Conservation (phyloP, 2,329 filamentous ascomycete species). For the Diaporthe velutina region DNA sequence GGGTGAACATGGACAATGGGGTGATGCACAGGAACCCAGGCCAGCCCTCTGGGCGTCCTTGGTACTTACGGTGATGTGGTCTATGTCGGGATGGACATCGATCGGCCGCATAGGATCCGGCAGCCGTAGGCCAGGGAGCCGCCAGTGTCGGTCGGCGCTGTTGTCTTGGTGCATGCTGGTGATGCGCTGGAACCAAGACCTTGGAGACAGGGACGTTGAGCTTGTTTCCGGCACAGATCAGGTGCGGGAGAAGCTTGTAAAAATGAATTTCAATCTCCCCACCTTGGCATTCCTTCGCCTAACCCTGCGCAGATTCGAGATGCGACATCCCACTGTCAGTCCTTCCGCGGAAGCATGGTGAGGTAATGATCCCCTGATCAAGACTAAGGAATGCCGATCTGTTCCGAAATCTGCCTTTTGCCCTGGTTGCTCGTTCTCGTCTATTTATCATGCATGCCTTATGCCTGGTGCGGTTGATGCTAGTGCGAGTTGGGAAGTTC, state of each 20-base stretch:
- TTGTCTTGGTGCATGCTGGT: neutral
- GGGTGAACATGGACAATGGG: too few species aligned
- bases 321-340: neutral
- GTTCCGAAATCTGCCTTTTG: neutral
- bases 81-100: slow-evolving; percentile 23
- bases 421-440: neutral
- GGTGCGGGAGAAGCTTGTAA: neutral
- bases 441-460: neutral
- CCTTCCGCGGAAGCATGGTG: slow-evolving; percentile 9
- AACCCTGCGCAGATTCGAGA: neutral
- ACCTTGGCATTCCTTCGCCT: neutral
- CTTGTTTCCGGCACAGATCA: neutral
- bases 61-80: slow-evolving; percentile 18
- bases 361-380: slow-evolving; percentile 8
- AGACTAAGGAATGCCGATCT: neutral
- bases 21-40: neutral
- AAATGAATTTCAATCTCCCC: neutral
- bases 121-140: slow-evolving; percentile 5
- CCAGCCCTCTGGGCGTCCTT: neutral
- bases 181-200: neutral
- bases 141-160: neutral
- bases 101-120: slow-evolving; percentile 24
- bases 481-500: neutral
- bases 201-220: neutral
- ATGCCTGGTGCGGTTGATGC: neutral